Evolutionary conservation across 495 filamentous ascomycete species (phyloP), one percentile per base, ranked within the genome.

Genomic region (Chaetomium tenue): DNA sequence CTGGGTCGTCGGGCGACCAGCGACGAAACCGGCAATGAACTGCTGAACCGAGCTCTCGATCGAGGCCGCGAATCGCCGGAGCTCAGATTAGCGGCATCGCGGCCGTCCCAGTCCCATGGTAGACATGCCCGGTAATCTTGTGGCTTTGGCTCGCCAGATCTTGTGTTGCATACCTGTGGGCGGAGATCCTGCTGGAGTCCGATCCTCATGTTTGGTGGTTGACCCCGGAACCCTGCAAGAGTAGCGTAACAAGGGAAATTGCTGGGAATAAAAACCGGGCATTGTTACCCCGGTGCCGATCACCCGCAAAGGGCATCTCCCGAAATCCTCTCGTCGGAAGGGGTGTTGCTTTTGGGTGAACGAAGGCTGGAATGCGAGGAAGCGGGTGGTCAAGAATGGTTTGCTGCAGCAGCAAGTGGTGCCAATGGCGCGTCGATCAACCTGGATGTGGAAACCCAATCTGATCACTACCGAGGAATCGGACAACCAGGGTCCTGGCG

Each of bases 151-250:
- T 37, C 51, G 25, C 60, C 39, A 63, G 51, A 63, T 63, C 60
- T 63, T 55, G 60, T 63, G 60, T 63, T 52, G 59, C 59, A 53
- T 28, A 28, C 47, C 58, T 60, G 59, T 22, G 33, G 28, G 47
- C 18, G 15, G 28, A 42, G 60, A 63, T 63, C 40, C 51, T 63
- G 60, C 52, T 18, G 51, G 20, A 28, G 18, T 51, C 28, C 33
- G 47, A 42, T 25, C 47, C 40, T 22, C 33, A 46, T n/a, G 33
- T 5, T 51, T 33, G 16, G 50, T 62, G 50, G 47, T 47, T 52
- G 59, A 5, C 11, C 4, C 30, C 11, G 33, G 33, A 37, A 11
- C 33, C 33, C 33, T 12, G 33, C 33, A 37, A 37, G 33, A 37
- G 33, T 12, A 6, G 20, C 33, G 16, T 5, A 11, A 42, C 33